These are phyloP conservation scores for Trametes punicea DNA, from an alignment of 768 basidiomycete species.

Conservation along the genomic window DNA sequence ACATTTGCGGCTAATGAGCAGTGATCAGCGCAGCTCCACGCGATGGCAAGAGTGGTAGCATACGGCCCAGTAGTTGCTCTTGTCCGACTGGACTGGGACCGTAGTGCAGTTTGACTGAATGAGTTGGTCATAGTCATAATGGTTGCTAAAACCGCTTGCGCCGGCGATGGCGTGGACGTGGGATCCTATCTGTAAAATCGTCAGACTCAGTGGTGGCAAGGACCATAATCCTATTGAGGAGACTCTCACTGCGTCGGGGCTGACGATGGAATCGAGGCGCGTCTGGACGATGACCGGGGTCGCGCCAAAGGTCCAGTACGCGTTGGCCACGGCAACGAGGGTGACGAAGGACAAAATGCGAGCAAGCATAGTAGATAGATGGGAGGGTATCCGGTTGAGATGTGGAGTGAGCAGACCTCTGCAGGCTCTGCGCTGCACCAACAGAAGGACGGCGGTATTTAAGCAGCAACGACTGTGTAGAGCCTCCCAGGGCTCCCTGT, in stretches of 20 bases:
- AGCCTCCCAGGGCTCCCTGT: background rate
- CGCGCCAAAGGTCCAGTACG: constrained; percentile 20
- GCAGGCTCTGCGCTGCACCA: background rate
- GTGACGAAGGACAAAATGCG: constrained; percentile 9
- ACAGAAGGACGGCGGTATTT: background rate
- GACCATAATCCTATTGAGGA: background rate
- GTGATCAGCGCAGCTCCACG: background rate
- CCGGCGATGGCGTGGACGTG: constrained; percentile 21
- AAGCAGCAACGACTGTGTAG: constrained; percentile 1
- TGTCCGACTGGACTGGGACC: constrained; percentile 20
- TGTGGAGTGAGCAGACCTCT: background rate
- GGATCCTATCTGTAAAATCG: constrained; percentile 4
- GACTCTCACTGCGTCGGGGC: constrained; percentile 3
- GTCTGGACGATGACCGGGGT: constrained; percentile 11
- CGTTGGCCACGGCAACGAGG: constrained; percentile 8
- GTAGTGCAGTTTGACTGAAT: constrained; percentile 20
- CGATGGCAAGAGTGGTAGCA: background rate
- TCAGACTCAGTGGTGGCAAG: background rate
- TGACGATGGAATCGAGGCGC: constrained; percentile 17
- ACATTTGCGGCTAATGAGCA: constrained; percentile 18
- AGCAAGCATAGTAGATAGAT: background rate
- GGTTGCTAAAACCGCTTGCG: constrained; percentile 15
- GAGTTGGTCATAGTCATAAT: constrained; percentile 13
- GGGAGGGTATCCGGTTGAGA: background rate
- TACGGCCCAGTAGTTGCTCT: constrained; percentile 27